Evolutionary conservation across 1,139 yeast genomes (phyloP), one percentile per base, ranked within the genome.

Genomic region (Saccharomycopsis phalli): DNA sequence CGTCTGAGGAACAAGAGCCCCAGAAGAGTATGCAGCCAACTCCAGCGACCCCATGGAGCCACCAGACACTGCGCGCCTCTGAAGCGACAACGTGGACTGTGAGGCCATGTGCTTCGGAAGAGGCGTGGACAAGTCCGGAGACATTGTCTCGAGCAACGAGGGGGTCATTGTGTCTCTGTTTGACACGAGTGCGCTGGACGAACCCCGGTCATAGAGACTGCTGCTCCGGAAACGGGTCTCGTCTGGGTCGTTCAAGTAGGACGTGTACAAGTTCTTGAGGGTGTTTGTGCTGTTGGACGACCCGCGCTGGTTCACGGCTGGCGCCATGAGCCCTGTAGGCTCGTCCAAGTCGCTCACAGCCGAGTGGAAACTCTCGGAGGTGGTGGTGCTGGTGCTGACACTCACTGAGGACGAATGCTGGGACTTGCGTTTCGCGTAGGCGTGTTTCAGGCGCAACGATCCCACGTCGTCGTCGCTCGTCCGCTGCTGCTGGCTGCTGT

Each of bases 131-230:
- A 33, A 13, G 4, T 33, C 37, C 10, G 13, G 14, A 7, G 29
- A 10, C 14, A 38, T 26, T 13, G 36, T 22, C 14, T 34, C 39
- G 3, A 44, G 33, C 13, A 37, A 13, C 21, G 42, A 34, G 4
- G 43, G 36, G 21, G 45, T 42, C 5, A 38, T 42, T 8, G 47
- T 44, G 23, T 44, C 41, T 35, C 44, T 34, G 7, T 41, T 38
- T 3, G 34, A 33, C 3, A 26, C 13, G 4, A 41, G 20, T 10
- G 27, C 36, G 7, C 34, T 31, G 2, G 45, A 37, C 33, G 42
- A 37, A n/a, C 31, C 34, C 23, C 46, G 23, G 14, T 37, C 41
- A 29, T 42, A 38, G n/a, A 36, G 18, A 42, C 44, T 36, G 6
- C 43, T 42, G 4, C 33, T 18, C 10, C 44, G 19, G 10, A 19